phyloP scores from a whole-genome alignment of 164 flowering plant genomes.

The Piper longum region DNA sequence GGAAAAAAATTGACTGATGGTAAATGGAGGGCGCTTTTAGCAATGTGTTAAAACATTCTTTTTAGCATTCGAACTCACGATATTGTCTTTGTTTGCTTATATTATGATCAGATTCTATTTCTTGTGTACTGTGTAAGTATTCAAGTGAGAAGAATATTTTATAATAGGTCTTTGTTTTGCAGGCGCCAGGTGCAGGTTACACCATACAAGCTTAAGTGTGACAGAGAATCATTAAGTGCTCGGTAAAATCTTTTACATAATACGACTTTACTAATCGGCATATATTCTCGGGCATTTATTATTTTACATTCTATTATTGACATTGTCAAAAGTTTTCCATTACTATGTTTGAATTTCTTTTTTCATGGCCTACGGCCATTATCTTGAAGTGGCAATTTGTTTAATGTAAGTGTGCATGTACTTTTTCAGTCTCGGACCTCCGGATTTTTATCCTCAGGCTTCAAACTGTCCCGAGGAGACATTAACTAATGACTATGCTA shows the following conservation, averaged over 20 bases:
- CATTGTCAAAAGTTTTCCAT: background rate
- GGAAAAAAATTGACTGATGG: no score
- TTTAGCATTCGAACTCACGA: no score
- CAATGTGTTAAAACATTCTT: no score
- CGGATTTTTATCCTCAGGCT: conserved; percentile 82
- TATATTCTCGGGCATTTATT: background rate
- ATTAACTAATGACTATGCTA: conserved; percentile 72
- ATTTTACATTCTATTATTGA: background rate
- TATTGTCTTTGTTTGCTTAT: no score
- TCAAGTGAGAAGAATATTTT: no score
- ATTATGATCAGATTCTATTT: no score
- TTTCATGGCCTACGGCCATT: background rate
- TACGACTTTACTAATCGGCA: background rate
- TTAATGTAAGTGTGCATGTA: background rate
- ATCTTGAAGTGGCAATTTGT: background rate
- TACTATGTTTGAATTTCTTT: background rate
- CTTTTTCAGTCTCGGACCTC: conserved; percentile 73
- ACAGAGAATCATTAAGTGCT: conserved; percentile 63
- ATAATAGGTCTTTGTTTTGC: conserved; percentile 14
- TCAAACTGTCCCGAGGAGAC: conserved; percentile 90
- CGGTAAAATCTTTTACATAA: conserved; percentile 28
- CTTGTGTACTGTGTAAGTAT: no score
- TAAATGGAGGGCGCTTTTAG: no score
- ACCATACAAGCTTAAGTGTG: conserved; percentile 83
- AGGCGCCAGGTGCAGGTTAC: conserved; percentile 50